phyloP scores from a whole-genome alignment of 768 basidiomycete genomes.

The Ephemerocybe angulata region DNA sequence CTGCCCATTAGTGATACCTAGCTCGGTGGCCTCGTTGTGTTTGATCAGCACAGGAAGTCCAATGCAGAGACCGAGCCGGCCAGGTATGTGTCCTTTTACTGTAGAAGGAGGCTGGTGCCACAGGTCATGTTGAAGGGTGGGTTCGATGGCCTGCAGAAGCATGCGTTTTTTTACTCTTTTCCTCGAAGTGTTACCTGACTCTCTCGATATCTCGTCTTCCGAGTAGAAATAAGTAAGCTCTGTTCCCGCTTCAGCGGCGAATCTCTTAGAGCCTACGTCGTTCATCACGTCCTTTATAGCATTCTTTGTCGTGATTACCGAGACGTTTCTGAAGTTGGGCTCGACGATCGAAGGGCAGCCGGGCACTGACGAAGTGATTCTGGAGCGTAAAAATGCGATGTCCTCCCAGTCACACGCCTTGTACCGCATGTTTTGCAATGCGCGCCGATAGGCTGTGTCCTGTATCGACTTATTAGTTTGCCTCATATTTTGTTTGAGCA shows the following conservation, averaged over 20 bases:
- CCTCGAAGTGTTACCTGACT: no score
- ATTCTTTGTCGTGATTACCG: constrained; percentile 37
- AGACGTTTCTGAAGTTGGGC: constrained; percentile 27
- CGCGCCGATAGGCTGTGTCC: constrained; percentile 24
- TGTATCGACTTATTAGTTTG: constrained; percentile 17
- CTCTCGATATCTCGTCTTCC: no score
- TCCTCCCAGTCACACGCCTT: constrained; percentile 24
- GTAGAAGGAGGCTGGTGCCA: constrained; percentile 15
- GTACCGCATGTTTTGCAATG: constrained; percentile 32
- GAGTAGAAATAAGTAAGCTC: no score
- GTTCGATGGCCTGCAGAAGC: no score
- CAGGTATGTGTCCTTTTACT: constrained; percentile 21
- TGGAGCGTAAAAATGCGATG: constrained; percentile 25
- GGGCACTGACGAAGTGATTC: no score
- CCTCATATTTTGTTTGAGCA: constrained; percentile 33
- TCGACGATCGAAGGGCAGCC: not conserved
- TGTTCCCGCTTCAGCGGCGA: not conserved
- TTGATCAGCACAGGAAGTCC: constrained; percentile 34
- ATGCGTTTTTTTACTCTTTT: no score
- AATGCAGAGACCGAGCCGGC: constrained; percentile 23
- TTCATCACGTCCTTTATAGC: constrained; percentile 36
- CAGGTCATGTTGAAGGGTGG: not conserved
- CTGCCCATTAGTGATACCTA: constrained; percentile 34
- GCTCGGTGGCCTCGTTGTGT: constrained; percentile 29
- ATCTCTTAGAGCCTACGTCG: constrained; percentile 6